Base-by-base conservation (phyloP, 768 basidiomycete genomes). In the Termitomyces sp. region DNA sequence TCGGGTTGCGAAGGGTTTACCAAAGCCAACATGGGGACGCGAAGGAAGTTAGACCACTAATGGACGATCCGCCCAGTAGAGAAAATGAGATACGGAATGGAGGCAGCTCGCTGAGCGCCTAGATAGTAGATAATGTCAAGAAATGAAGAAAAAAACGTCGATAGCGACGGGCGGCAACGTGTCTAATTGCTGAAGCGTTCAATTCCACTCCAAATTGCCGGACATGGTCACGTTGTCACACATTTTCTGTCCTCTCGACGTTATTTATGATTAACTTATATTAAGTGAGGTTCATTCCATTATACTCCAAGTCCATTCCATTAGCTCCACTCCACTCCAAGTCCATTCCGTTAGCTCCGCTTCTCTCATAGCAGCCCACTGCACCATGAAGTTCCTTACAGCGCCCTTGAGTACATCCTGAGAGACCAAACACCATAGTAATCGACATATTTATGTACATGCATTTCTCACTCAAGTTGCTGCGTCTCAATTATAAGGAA, bases 61-160 rank as follows among this genome's bases (percentile, higher is more conserved):
- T 34, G 48, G 40, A 37, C 54, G 43, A 45, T 55, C 58, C 58
- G 52, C 59, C 57, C 44, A 57, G 50, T 49, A 44, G 40, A 58
- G 43, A 53, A 51, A 47, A 61, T 61, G 58, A 61, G 54, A 58
- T 54, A 63, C 56, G 46, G 44, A 25, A 50, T 30, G 40, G 39
- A 25, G 61, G 63, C 65, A 61, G 43, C 69, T 70, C 67, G 55
- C 68, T 66, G 67, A 70, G 70, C 59, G 63, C 58, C 64, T 28
- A 56, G 28, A 49, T 49, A 35, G 56, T 40, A 53, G 53, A 55
- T 54, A 58, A 56, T 10, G 52, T 47, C 52, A 53, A 60, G 57
- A 61, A 58, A 57, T 54, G 50, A 61, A 64, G 54, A 57, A 55
- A 57, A 54, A 54, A 53, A 55, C 55, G 63, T 52, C 54, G 54